These are phyloP conservation scores for Termitomyces eurrhizus DNA, from an alignment of 768 basidiomycete genomes.

Conservation along the genomic window DNA sequence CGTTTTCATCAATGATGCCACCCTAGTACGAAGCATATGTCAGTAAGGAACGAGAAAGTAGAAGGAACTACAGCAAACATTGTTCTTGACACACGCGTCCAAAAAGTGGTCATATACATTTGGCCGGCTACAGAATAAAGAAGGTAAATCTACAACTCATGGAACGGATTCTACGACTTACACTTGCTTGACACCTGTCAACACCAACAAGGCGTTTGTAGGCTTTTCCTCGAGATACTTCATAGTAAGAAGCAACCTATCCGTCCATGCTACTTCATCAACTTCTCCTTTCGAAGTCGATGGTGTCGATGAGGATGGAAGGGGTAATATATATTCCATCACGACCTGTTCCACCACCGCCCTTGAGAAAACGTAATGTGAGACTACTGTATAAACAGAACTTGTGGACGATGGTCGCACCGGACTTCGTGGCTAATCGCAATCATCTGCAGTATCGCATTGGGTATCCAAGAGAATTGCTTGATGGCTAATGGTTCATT, in stretches of 20 bases:
- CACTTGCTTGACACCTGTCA: constrained; percentile 64
- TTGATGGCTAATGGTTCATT: constrained; percentile 65
- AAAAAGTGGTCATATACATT: constrained; percentile 67
- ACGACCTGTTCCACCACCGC: constrained; percentile 63
- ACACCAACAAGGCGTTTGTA: constrained; percentile 49
- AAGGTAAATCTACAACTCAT: not conserved
- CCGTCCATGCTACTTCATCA: constrained; percentile 85
- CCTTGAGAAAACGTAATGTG: constrained; percentile 27
- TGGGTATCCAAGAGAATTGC: constrained; percentile 94
- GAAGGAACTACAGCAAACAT: constrained; percentile 51
- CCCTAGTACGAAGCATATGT: constrained; percentile 48
- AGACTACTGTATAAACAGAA: not conserved
- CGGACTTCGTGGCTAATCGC: constrained; percentile 53
- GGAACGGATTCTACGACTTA: constrained; percentile 30
- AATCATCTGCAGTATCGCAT: constrained; percentile 57
- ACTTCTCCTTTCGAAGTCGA: constrained; percentile 51
- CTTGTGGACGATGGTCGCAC: constrained; percentile 28
- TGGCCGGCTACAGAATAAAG: constrained; percentile 47
- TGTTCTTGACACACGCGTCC: constrained; percentile 72
- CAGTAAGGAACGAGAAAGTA: not conserved
- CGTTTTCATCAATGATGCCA: constrained; percentile 84
- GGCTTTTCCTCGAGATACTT: constrained; percentile 59
- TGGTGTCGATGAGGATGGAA: constrained; percentile 49
- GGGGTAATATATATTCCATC: constrained; percentile 75
- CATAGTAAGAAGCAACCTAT: constrained; percentile 73